Base-by-base conservation (phyloP, 176 grass and related monocot species). In the Raddia guianensis region DNA sequence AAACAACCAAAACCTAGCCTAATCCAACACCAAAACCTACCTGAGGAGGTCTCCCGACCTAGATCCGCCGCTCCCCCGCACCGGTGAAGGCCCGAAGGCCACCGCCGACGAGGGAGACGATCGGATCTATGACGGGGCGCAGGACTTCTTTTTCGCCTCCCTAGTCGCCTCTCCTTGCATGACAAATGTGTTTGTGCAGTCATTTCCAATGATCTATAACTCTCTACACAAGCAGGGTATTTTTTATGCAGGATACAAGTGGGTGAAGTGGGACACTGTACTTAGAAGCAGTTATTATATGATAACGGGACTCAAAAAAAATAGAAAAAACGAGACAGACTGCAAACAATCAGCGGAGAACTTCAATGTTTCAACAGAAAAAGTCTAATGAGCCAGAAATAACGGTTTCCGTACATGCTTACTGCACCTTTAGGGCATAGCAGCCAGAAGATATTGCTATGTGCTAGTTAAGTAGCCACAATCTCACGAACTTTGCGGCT, bases 401-500 rank as follows among this genome's bases (percentile, higher is more conserved):
- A 27, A 27, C 0, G 27, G 27, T 27, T 87, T 85, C 61, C 18
- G 9, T 3, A 45, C 33, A 73, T 80, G 79, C 67, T 92, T 87
- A 81, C 87, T 87, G 73, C 63, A 42, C 70, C 77, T 83, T 80
- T 70, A 63, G 72, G 51, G 77, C 45, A 74, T 35, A 3, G 53
- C 10, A 45, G 19, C 82, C 16, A 44, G 21, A 49, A 66, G 4
- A 44, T 37, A 13, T 46, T 53, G 48, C 72, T 52, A 0, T 54
- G 48, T 75, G 43, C 53, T 49, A 45, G 35, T 49, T 61, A 27
- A 49, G 87, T 92, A 94, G 77, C 95, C 47, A 98, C 95, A 3
- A 98, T 91, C 65, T 98, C 92, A 0, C 95, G 95, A 63, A 98
- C 83, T 67, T 87, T 94, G 68, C 95, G 92, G 81, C 94, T 97